phyloP scores from a whole-genome alignment of 139 green algal genomes.

The Nannochloris sp. region DNA sequence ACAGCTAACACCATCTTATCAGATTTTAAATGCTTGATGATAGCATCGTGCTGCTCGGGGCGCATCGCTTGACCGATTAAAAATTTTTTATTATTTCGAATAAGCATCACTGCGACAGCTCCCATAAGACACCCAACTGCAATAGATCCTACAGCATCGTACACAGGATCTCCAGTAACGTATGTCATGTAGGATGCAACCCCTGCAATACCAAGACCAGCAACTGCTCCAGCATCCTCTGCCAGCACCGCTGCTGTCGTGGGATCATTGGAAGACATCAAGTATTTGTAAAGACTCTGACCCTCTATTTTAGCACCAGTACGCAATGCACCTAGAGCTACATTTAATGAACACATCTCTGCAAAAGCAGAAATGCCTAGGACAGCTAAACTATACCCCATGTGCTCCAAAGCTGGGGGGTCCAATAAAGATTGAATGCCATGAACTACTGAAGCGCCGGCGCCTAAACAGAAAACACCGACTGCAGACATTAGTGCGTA shows the following conservation, averaged over 20 bases:
- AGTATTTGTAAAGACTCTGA: constrained; percentile 50
- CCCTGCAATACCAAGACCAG: constrained; percentile 62
- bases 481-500: constrained; percentile 85
- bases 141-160: constrained; percentile 80
- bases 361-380: constrained; percentile 54
- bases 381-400: constrained; percentile 36
- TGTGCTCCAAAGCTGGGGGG: constrained; percentile 30
- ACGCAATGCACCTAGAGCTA: constrained; percentile 56
- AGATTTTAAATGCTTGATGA: constrained; percentile 30
- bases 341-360: constrained; percentile 71
- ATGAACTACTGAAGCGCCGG: constrained; percentile 75
- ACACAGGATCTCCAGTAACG: constrained; percentile 62
- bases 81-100: constrained; percentile 76
- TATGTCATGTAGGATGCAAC: constrained; percentile 1
- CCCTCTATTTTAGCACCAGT: constrained; percentile 33
- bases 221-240: constrained; percentile 80
- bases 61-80: constrained; percentile 60
- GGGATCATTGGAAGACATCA: constrained; percentile 68
- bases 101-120: constrained; percentile 71
- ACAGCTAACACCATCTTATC: constrained; percentile 54
- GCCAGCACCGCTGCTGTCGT: constrained; percentile 81
- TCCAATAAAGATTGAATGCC: constrained; percentile 58
- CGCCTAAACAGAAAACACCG: constrained; percentile 88
- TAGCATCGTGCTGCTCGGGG: constrained; percentile 22
- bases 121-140: constrained; percentile 73